These are phyloP conservation scores for Cercis canadensis DNA, from an alignment of 306 rosid species.

Conservation along the genomic window DNA sequence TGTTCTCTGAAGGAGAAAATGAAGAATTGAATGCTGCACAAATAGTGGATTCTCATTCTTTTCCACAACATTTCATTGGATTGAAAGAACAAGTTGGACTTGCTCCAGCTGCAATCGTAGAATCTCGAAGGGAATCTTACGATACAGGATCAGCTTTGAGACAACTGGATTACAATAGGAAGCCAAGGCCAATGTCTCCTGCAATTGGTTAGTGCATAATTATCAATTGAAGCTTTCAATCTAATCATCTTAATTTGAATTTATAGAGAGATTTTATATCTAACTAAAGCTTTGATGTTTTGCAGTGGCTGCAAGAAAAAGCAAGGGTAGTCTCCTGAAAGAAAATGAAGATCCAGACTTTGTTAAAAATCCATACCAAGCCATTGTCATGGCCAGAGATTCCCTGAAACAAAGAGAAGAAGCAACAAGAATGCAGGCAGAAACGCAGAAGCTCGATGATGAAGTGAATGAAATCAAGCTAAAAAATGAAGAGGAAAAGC, in stretches of 20 bases:
- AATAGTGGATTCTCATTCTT: conserved; percentile 85
- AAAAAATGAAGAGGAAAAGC: conserved; percentile 82
- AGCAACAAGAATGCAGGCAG: conserved; percentile 68
- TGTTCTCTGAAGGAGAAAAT: conserved; percentile 82
- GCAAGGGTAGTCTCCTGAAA: conserved; percentile 51
- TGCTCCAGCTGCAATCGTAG: conserved; percentile 90
- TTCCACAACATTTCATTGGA: conserved; percentile 84
- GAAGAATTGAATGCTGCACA: conserved; percentile 88
- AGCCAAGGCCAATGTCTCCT: conserved; percentile 64
- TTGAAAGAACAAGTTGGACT: conserved; percentile 76
- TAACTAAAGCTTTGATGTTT: conserved; percentile 14
- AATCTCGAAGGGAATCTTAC: conserved; percentile 65
- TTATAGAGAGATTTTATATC: conserved; percentile 3
- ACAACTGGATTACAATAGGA: conserved; percentile 74
- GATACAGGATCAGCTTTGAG: conserved; percentile 68
- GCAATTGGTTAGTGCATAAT: conserved; percentile 65
- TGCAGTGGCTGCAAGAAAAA: conserved; percentile 60
- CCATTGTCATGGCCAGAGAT: conserved; percentile 88
- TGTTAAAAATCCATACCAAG: conserved; percentile 71
- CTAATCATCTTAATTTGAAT: background rate
- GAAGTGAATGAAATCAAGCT: conserved; percentile 76
- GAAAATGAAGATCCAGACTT: conserved; percentile 82
- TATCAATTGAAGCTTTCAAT: conserved; percentile 13
- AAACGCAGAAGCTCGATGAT: conserved; percentile 67
- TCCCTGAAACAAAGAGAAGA: conserved; percentile 88